Conservation (phyloP, 2,329 filamentous ascomycete species). For the Septoria petroselini region DNA sequence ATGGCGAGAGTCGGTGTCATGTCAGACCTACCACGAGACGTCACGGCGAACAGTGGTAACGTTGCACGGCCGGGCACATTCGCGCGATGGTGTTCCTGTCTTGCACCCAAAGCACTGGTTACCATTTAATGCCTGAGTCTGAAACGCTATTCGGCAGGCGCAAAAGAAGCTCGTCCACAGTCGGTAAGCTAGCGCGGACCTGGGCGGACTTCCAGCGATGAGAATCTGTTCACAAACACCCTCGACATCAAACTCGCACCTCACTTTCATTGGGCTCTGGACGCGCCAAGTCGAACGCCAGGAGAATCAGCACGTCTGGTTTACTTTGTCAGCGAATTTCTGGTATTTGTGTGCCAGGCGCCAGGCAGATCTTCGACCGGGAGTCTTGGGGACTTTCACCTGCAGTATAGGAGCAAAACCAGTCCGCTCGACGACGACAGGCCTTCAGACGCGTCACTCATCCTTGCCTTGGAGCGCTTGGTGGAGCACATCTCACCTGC, state of each 20-base stretch:
- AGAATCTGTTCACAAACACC: not conserved
- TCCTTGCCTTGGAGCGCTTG: not conserved
- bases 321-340: conserved; percentile 10
- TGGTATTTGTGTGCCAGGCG: conserved; percentile 20
- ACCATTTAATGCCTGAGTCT: too few relatives aligned
- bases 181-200: too few relatives aligned
- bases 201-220: not conserved
- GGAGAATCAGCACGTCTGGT: conserved; percentile 5
- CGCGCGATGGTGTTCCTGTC: not conserved
- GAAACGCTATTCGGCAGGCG: too few relatives aligned
- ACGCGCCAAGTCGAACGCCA: conserved; percentile 21
- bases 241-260: conserved; percentile 11
- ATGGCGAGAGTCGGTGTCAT: too few relatives aligned
- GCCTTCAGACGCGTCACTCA: not conserved
- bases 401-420: conserved; percentile 14
- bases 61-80: not conserved
- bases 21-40: conserved; percentile 5
- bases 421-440: not conserved
- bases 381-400: conserved; percentile 12
- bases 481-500: not conserved
- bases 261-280: conserved; percentile 1
- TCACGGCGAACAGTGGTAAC: not conserved
- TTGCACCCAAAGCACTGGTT: not conserved
- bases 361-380: conserved; percentile 19
- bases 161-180: too few relatives aligned